Evolutionary conservation across 106 monocot species (phyloP).

Genomic region (Acorus gramineus): DNA sequence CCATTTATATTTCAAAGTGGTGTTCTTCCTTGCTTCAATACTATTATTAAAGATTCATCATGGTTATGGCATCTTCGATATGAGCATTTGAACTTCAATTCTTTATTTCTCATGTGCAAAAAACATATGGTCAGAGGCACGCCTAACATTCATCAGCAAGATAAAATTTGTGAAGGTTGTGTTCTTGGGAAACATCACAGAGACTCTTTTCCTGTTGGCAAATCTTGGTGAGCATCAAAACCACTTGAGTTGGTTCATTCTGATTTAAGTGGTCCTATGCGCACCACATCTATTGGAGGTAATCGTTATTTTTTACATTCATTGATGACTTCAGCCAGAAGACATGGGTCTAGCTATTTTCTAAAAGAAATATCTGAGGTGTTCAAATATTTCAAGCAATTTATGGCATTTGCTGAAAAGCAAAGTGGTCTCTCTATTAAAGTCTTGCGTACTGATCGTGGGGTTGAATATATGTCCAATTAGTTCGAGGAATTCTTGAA

Average conservation of each 20-base stretch:
- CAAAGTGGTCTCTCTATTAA: background rate
- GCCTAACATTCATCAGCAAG: background rate
- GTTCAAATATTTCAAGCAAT: background rate
- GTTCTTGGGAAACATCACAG: background rate
- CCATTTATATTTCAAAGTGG: background rate
- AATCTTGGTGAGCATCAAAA: background rate
- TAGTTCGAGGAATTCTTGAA: background rate
- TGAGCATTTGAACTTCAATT: slow-evolving; percentile 5
- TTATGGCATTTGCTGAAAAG: background rate
- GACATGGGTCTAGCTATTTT: background rate
- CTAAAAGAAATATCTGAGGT: background rate
- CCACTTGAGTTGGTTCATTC: background rate
- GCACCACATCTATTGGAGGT: background rate
- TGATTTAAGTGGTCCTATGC: slow-evolving; percentile 1
- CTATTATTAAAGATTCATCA: background rate
- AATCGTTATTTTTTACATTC: background rate
- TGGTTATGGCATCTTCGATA: slow-evolving; percentile 1
- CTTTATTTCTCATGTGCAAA: background rate
- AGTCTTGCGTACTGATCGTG: background rate
- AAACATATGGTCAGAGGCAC: background rate
- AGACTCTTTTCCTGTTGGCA: background rate
- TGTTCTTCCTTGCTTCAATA: background rate
- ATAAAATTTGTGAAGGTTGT: background rate
- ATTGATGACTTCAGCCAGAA: slow-evolving; percentile 1
- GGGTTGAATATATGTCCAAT: background rate